Conservation (phyloP, 768 basidiomycete species). For the Chiua virens region DNA sequence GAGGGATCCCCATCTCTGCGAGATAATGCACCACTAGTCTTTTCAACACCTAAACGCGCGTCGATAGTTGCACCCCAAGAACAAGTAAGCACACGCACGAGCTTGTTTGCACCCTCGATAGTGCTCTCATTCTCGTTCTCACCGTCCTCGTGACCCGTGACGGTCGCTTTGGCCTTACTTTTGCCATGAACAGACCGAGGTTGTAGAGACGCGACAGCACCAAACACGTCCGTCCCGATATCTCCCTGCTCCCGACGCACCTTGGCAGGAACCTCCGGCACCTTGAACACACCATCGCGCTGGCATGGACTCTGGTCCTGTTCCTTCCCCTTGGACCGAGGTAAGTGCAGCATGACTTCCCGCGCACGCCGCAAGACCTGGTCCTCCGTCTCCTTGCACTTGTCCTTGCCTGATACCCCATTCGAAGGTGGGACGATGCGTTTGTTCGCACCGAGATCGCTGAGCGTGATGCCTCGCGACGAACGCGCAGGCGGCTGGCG, state of each 20-base stretch:
- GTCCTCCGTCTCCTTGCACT: conserved; percentile 23
- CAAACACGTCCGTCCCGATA: conserved; percentile 32
- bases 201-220: conserved; percentile 18
- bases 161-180: conserved; percentile 37
- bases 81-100: no score
- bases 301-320: conserved; percentile 1
- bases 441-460: no score
- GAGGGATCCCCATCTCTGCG: no score
- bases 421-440: no score
- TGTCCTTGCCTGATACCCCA: conserved; percentile 12
- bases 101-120: no score
- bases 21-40: no score
- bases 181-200: conserved; percentile 28
- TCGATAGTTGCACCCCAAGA: no score
- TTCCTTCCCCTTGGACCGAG: conserved; percentile 23
- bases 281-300: conserved; percentile 35
- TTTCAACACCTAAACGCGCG: no score
- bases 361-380: conserved; percentile 33
- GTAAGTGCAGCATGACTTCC: conserved; percentile 40
- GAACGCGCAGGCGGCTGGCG: conserved; percentile 56
- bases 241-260: conserved; percentile 17
- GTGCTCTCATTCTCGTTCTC: no score
- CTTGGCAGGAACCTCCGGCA: conserved; percentile 45
- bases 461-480: no score
- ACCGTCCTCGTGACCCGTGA: conserved; percentile 23